Percentiles rank a stretch among this genome's conserved stretches.
These are phyloP conservation scores for Zygosaccharomyces gambellarensis DNA, from an alignment of 805 yeast genomes.

Conservation along the genomic window DNA sequence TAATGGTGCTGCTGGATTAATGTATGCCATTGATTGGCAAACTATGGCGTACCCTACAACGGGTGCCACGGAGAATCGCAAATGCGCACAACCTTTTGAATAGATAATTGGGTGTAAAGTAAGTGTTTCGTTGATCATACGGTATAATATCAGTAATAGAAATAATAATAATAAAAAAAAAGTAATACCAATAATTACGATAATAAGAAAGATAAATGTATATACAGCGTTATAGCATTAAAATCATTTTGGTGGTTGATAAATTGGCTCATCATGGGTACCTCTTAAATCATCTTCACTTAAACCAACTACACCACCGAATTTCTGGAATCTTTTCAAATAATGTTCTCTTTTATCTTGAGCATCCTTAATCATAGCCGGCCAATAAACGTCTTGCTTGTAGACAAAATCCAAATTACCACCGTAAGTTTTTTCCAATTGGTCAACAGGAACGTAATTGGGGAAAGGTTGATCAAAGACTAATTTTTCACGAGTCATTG, in stretches of 20 bases:
- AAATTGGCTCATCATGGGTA: conserved; percentile 26
- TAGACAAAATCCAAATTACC: conserved; percentile 84
- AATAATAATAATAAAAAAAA: background rate
- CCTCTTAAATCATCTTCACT: conserved; percentile 78
- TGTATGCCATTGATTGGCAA: conserved; percentile 95
- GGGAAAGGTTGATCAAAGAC: conserved; percentile 87
- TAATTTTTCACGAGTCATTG: conserved; percentile 87
- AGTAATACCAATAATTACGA: background rate
- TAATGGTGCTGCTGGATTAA: conserved; percentile 63
- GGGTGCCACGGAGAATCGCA: conserved; percentile 72
- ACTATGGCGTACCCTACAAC: conserved; percentile 78
- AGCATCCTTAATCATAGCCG: conserved; percentile 58
- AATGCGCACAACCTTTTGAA: conserved; percentile 85
- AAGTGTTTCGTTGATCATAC: background rate
- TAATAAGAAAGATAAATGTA: background rate
- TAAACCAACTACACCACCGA: conserved; percentile 71
- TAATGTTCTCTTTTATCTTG: conserved; percentile 55
- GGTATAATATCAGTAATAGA: background rate
- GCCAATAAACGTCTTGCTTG: conserved; percentile 77
- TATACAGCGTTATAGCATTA: background rate
- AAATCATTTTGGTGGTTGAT: conserved; percentile 18
- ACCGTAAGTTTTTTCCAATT: conserved; percentile 78
- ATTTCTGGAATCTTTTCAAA: conserved; percentile 59
- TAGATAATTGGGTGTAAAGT: background rate
- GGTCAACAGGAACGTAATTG: conserved; percentile 73